Evolutionary conservation across 2,329 filamentous ascomycete genomes (phyloP), one percentile per base, ranked within the genome.

Genomic region (Ceratocystis albifundus): DNA sequence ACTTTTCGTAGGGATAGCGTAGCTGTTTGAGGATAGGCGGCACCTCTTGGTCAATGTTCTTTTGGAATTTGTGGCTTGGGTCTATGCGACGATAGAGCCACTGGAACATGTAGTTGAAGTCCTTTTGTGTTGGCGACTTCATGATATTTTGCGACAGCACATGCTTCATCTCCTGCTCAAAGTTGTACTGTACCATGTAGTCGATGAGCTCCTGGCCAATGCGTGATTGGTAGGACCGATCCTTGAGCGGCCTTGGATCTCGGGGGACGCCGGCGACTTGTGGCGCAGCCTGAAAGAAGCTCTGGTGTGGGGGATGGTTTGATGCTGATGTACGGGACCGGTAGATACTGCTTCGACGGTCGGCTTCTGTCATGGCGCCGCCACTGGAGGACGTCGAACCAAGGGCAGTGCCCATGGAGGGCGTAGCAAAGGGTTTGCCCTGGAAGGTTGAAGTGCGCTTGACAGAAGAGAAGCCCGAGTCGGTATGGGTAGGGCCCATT

Each of bases 121-220:
- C 94, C 74, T 99, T 99, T 71, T 97, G 93, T 0, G 93, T 99
- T 0, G 94, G 95, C 55, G 90, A 96, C 72, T 90, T 93, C 74
- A 96, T 86, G 5, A 90, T 89, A 72, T 96, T 96, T 69, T 89
- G 88, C 0, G 90, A 89, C n/a, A 99, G 80, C 1, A 86, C 88
- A 74, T 97, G 89, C 77, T 96, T 96, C 87, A 95, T 96, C 71
- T 97, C 92, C 82, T 96, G 86, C 76, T 99, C 94, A 72, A 97
- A 99, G 73, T 96, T 96, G 75, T 96, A 88, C 67, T 92, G 87
- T 0, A 90, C 87, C 73, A 99, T 82, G 74, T 96, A 99, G 70
- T 99, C 94, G 70, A 96, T 78, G 66, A 99, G 77, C 72, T 99
- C 92, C 71, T 94, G 88, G 6, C 88, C 90, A 75, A 99, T 92